A percentile compares a stretch with the other conserved stretches of the same genome.
phyloP scores from a whole-genome alignment of 2,329 filamentous ascomycete genomes.

The Colletotrichum sp. region DNA sequence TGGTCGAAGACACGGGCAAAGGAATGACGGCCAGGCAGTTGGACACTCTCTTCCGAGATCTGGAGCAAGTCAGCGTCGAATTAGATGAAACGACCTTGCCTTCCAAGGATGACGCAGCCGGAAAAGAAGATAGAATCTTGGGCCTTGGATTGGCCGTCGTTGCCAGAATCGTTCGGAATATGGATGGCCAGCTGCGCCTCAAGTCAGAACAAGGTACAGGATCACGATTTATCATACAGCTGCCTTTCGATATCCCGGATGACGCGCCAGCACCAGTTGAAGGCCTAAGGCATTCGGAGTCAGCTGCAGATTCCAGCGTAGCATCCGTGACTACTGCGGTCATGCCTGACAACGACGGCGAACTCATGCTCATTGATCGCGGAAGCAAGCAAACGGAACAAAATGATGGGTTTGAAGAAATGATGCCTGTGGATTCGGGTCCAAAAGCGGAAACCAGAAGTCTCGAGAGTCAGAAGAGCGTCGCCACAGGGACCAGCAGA shows the following conservation, averaged over 20 bases:
- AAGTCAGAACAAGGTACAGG: slow-evolving; percentile 86
- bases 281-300: slow-evolving; percentile 12
- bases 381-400: slow-evolving; percentile 29
- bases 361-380: slow-evolving; percentile 67
- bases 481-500: slow-evolving; percentile 43
- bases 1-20: slow-evolving; percentile 75
- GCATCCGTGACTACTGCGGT: slow-evolving; percentile 35
- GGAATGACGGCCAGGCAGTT: slow-evolving; percentile 71
- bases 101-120: slow-evolving; percentile 30
- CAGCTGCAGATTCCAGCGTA: slow-evolving; percentile 27
- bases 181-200: slow-evolving; percentile 85
- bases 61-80: slow-evolving; percentile 63
- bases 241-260: slow-evolving; percentile 72
- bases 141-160: slow-evolving; percentile 88
- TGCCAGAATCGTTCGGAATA: slow-evolving; percentile 85
- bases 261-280: slow-evolving; percentile 33
- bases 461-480: slow-evolving; percentile 34
- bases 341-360: slow-evolving; percentile 44
- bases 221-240: slow-evolving; percentile 79
- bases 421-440: background rate
- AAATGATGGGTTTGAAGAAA: background rate
- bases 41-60: slow-evolving; percentile 62
- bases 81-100: slow-evolving; percentile 30
- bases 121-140: slow-evolving; percentile 52
- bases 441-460: slow-evolving; percentile 30